A percentile compares a stretch with the other conserved stretches of the same genome.
These are phyloP conservation scores for Plasmodium chabaudi DNA, from an alignment of 169 alveolate genomes.

Conservation along the genomic window DNA sequence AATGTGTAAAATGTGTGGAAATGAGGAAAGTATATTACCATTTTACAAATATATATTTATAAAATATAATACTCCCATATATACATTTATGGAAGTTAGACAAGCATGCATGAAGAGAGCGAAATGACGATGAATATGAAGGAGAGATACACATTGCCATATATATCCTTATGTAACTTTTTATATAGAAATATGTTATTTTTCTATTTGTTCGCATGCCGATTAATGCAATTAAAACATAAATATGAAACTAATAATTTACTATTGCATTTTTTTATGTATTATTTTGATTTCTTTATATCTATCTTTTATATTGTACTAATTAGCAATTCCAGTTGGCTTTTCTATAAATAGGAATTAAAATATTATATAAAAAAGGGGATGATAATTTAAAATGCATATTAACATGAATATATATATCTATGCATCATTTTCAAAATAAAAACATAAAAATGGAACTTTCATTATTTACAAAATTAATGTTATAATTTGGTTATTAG, in stretches of 20 bases:
- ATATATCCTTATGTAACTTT: too few relatives aligned
- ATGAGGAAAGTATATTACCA: background rate
- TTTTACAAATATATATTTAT: too few relatives aligned
- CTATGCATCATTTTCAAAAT: background rate
- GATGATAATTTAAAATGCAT: background rate
- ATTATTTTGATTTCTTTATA: conserved; percentile 1
- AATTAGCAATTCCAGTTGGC: conserved; percentile 41
- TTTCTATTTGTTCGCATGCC: too few relatives aligned
- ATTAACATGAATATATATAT: conserved; percentile 5
- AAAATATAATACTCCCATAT: too few relatives aligned
- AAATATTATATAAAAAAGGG: conserved; percentile 6
- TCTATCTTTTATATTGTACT: conserved; percentile 16
- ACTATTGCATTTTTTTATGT: background rate
- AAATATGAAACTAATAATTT: background rate
- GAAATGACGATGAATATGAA: too few relatives aligned
- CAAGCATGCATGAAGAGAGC: too few relatives aligned
- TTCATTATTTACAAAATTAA: too few relatives aligned
- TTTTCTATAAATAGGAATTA: conserved; percentile 49
- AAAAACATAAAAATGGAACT: background rate
- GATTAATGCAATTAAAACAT: too few relatives aligned
- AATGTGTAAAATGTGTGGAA: background rate
- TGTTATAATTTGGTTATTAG: too few relatives aligned
- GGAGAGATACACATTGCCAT: too few relatives aligned
- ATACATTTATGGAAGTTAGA: too few relatives aligned
- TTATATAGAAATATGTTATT: too few relatives aligned